These are phyloP conservation scores for Fusarium austroafricanum DNA, from an alignment of 2,329 filamentous ascomycete genomes.

Conservation along the genomic window DNA sequence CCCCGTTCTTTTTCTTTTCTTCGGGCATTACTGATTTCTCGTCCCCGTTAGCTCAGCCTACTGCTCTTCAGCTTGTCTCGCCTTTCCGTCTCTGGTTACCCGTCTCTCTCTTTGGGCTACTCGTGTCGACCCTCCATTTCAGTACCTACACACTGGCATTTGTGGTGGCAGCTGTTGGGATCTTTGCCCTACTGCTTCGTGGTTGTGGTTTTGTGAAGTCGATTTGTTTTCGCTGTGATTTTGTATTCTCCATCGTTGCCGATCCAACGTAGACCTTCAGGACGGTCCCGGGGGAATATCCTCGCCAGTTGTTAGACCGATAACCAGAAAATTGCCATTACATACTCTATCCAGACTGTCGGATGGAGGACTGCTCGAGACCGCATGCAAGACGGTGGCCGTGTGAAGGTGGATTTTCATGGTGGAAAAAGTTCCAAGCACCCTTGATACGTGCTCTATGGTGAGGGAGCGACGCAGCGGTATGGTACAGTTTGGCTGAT, in stretches of 20 bases:
- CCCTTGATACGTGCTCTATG: slow-evolving; percentile 16
- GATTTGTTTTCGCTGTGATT: background rate
- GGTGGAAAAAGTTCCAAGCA: slow-evolving; percentile 18
- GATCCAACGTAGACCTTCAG: background rate
- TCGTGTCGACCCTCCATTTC: slow-evolving; percentile 12
- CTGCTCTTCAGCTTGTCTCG: slow-evolving; percentile 37
- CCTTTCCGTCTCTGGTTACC: slow-evolving; percentile 17
- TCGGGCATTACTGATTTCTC: slow-evolving; percentile 15
- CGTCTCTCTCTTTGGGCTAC: slow-evolving; percentile 26
- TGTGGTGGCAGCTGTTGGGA: background rate
- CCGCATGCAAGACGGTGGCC: slow-evolving; percentile 27
- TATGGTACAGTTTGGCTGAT: background rate
- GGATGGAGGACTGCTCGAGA: slow-evolving; percentile 39
- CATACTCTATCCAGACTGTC: slow-evolving; percentile 38
- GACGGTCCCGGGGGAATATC: slow-evolving; percentile 16
- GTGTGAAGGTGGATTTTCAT: slow-evolving; percentile 16
- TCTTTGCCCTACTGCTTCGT: background rate
- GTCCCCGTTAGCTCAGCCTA: slow-evolving; percentile 29
- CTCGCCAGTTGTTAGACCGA: background rate
- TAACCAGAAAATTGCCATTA: slow-evolving; percentile 30
- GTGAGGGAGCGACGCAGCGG: background rate
- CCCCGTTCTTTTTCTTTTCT: slow-evolving; percentile 11
- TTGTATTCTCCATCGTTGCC: background rate
- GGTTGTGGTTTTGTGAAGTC: background rate
- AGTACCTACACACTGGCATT: background rate